Base-by-base conservation (phyloP, 106 monocot species). In the Dioscorea zingiberensis region DNA sequence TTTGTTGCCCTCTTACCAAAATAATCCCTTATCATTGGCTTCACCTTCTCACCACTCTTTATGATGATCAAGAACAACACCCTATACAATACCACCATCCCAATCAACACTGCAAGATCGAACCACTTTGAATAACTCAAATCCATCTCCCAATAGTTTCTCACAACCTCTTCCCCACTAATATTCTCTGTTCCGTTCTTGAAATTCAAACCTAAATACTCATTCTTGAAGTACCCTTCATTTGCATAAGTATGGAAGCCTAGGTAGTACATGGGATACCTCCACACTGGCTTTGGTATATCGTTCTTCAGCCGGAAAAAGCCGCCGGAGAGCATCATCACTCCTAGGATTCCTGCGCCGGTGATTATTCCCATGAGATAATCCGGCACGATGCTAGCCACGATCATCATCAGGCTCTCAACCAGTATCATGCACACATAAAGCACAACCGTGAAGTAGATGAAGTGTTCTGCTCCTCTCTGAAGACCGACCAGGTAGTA, bases 331-430 rank as follows among this genome's bases (percentile, higher is more conserved):
- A 92, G 74, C 71, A 92, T 80, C 91, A 92, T 87, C 17, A 87
- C 65, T 2, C 87, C 91, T 44, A 87, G 91, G 27, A 92, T 77
- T 1, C 91, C 91, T 1, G 87, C 91, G 0, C 87, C 91, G 4
- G 87, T 87, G 55, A 92, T 87, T 65, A 92, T 92, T 8, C 91
- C 91, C 84, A 87, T 87, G 64, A 87, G 78, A 54, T 84, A 92
- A 30, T 87, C 79, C 0, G 91, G 87, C 45, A 92, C 87, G 22
- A 87, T 32, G 66, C 84, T 87, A 0, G 91, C 91, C 2, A 92
- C 91, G 27, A 87, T 87, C 91, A 92, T 92, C 91, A 92, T 92
- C 23, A 92, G 58, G 60, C 91, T 76, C 60, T 92, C 91, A 4
- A 92, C 91, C 0, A 92, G 63, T 71, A 87, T 73, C 87, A 92